phyloP scores from a whole-genome alignment of 2,329 filamentous ascomycete species.

The Fusarium xylarioides region DNA sequence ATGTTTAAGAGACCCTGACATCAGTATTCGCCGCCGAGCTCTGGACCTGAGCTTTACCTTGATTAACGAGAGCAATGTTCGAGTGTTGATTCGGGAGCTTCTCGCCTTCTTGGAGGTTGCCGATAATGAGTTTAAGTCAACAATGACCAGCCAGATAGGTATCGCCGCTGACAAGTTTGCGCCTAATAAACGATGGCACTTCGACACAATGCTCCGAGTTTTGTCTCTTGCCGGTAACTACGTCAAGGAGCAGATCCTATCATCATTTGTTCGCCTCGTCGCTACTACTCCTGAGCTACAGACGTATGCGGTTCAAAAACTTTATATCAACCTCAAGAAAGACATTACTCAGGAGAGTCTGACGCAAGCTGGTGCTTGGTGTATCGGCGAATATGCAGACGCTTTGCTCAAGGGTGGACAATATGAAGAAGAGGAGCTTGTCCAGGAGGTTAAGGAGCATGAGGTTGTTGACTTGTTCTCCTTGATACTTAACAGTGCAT shows the following conservation, averaged over 20 bases:
- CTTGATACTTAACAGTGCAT: constrained; percentile 92
- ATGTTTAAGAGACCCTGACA: constrained; percentile 95
- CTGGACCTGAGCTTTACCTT: constrained; percentile 97
- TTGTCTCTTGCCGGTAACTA: constrained; percentile 94
- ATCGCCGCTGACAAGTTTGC: constrained; percentile 96
- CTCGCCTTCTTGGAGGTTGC: constrained; percentile 96
- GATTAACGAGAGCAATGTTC: constrained; percentile 96
- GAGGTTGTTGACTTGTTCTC: constrained; percentile 94
- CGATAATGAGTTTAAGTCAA: constrained; percentile 98
- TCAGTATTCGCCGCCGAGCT: constrained; percentile 95
- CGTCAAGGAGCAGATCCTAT: constrained; percentile 97
- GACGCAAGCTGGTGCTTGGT: constrained; percentile 93
- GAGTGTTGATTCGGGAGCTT: constrained; percentile 90
- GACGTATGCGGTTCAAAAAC: constrained; percentile 94
- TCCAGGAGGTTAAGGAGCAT: constrained; percentile 80
- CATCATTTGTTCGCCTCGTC: constrained; percentile 94
- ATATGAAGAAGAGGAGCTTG: constrained; percentile 93
- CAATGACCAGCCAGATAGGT: constrained; percentile 98
- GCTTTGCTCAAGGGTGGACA: constrained; percentile 86
- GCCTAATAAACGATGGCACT: constrained; percentile 97
- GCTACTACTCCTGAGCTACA: constrained; percentile 94
- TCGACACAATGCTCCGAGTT: constrained; percentile 96
- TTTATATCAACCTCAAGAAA: constrained; percentile 89
- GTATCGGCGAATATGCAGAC: constrained; percentile 96
- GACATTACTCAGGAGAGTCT: constrained; percentile 98